Conservation (phyloP, 2,329 filamentous ascomycete species). For the Ophiostoma montium region DNA sequence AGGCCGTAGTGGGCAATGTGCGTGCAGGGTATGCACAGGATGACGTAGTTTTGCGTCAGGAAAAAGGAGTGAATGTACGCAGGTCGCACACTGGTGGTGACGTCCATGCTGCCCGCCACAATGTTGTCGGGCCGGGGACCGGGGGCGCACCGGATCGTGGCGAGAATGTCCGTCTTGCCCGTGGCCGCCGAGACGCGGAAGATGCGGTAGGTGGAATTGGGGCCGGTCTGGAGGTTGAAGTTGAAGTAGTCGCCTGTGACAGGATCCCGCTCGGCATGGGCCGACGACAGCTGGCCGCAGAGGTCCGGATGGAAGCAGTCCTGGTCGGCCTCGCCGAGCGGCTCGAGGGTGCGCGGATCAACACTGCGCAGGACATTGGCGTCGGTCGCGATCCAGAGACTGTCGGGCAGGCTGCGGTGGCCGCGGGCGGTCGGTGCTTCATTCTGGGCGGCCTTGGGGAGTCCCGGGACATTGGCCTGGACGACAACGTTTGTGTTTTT, state of each 20-base stretch:
- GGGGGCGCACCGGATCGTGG: conserved; percentile 27
- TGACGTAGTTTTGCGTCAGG: conserved; percentile 53
- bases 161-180: conserved; percentile 56
- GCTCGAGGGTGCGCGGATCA: conserved; percentile 58
- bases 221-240: conserved; percentile 58
- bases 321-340: conserved; percentile 50
- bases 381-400: conserved; percentile 44
- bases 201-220: conserved; percentile 47
- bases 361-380: conserved; percentile 42
- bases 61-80: conserved; percentile 80
- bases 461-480: conserved; percentile 42
- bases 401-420: conserved; percentile 29
- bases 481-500: conserved; percentile 54
- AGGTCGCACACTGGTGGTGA: conserved; percentile 21
- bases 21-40: conserved; percentile 59
- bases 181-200: conserved; percentile 48
- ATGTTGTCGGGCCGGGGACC: conserved; percentile 13
- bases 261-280: conserved; percentile 60
- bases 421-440: conserved; percentile 14
- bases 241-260: conserved; percentile 65
- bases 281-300: conserved; percentile 50
- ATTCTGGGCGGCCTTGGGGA: not conserved
- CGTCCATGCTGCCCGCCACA: not conserved
- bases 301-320: conserved; percentile 50
- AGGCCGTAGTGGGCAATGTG: conserved; percentile 44